phyloP scores from a whole-genome alignment of 2,329 filamentous ascomycete genomes.

The Ophiostoma ulmi region DNA sequence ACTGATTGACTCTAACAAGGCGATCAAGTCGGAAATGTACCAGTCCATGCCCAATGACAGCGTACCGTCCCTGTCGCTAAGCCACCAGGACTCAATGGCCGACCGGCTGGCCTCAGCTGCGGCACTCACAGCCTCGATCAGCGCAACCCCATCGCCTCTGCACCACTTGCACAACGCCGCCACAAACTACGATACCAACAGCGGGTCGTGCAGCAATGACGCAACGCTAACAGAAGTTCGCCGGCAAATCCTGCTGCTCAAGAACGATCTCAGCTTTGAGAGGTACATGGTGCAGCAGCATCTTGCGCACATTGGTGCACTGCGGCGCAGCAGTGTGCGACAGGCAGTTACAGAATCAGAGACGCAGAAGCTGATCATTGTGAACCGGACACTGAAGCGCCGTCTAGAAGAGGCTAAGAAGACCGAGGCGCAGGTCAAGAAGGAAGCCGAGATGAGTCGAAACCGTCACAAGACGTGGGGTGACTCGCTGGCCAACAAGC shows the following conservation, averaged over 20 bases:
- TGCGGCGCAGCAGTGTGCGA: conserved; percentile 67
- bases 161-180: conserved; percentile 3
- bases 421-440: conserved; percentile 62
- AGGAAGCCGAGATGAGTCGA: conserved; percentile 66
- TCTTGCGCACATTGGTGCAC: conserved; percentile 71
- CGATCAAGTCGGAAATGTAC: conserved; percentile 51
- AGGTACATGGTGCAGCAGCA: conserved; percentile 80
- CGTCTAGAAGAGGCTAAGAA: conserved; percentile 69
- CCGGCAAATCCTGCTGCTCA: conserved; percentile 67
- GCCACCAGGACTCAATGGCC: conserved; percentile 44
- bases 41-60: conserved; percentile 55
- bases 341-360: conserved; percentile 77
- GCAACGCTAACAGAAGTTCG: conserved; percentile 50
- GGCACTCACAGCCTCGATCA: not conserved
- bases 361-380: conserved; percentile 73
- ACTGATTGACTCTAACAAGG: conserved; percentile 56
- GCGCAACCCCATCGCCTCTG: conserved; percentile 3
- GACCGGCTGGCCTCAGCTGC: conserved; percentile 34
- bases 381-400: conserved; percentile 66
- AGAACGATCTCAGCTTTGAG: conserved; percentile 79
- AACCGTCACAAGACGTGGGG: conserved; percentile 75
- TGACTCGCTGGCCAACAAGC: conserved; percentile 60
- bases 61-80: conserved; percentile 49
- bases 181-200: not conserved
- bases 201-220: not conserved